Evolutionary conservation across 306 rosid species (phyloP).

Genomic region (Dalbergia oliveri): DNA sequence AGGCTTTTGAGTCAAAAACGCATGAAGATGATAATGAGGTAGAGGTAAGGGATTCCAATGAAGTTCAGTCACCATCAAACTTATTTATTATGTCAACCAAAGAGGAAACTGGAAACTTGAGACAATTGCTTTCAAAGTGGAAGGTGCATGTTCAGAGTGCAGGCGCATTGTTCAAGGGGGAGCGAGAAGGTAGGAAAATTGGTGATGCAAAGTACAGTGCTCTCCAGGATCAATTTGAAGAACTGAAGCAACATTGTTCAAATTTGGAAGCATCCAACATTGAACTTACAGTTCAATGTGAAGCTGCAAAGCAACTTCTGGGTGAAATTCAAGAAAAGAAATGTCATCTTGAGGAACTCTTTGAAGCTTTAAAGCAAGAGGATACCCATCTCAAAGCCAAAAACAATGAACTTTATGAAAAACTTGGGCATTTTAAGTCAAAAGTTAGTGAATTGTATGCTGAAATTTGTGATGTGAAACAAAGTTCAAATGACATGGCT

Average conservation of each 20-base stretch:
- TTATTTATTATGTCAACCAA: slow-evolving; percentile 55
- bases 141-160: slow-evolving; percentile 65
- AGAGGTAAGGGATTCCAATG: slow-evolving; percentile 51
- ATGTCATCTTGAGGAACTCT: slow-evolving; percentile 62
- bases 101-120: slow-evolving; percentile 67
- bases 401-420: slow-evolving; percentile 60
- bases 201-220: slow-evolving; percentile 54
- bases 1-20: slow-evolving; percentile 81
- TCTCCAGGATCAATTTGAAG: slow-evolving; percentile 65
- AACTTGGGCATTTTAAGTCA: slow-evolving; percentile 64
- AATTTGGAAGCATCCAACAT: slow-evolving; percentile 73
- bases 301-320: slow-evolving; percentile 66
- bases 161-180: slow-evolving; percentile 63
- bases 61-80: slow-evolving; percentile 52
- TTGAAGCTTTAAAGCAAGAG: slow-evolving; percentile 64
- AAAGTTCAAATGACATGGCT: slow-evolving; percentile 66
- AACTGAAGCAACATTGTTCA: slow-evolving; percentile 66
- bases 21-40: slow-evolving; percentile 67
- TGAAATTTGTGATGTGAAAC: slow-evolving; percentile 64
- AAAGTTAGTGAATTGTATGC: slow-evolving; percentile 64
- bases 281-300: slow-evolving; percentile 78
- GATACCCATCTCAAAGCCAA: slow-evolving; percentile 55
- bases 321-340: slow-evolving; percentile 60
- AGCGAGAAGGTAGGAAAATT: slow-evolving; percentile 63
- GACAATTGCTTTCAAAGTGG: slow-evolving; percentile 66